Evolutionary conservation across 352 stramenopile genomes (phyloP).

Genomic region (Phytopythium cucurbitacearum): DNA sequence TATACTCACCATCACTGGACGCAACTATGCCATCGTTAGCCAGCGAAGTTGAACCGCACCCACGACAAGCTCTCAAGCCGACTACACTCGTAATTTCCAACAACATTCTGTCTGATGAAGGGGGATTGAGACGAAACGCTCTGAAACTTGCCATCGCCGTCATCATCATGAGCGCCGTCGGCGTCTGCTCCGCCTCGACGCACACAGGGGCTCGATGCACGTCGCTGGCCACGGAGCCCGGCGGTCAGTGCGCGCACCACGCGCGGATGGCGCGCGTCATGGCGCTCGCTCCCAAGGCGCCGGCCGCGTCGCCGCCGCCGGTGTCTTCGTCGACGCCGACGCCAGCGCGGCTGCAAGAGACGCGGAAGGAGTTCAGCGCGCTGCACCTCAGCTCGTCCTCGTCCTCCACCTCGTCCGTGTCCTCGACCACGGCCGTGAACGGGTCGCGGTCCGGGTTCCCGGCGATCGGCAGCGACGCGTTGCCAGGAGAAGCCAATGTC

Average conservation of each 20-base stretch:
- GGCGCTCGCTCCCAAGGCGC: slow-evolving; percentile 63
- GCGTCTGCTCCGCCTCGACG: slow-evolving; percentile 41
- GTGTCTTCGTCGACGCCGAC: background rate
- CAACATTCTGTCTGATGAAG: too few relatives aligned
- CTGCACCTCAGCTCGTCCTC: slow-evolving; percentile 1
- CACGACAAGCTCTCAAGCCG: background rate
- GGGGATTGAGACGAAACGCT: background rate
- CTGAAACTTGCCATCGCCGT: slow-evolving; percentile 1
- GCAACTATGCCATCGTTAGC: too few relatives aligned
- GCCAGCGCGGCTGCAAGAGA: background rate
- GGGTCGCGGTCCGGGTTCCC: background rate
- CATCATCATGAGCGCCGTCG: slow-evolving; percentile 4
- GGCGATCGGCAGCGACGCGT: slow-evolving; percentile 1
- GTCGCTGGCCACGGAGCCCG: slow-evolving; percentile 30
- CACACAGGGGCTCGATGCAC: slow-evolving; percentile 66
- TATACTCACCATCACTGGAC: too few relatives aligned
- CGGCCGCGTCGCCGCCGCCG: slow-evolving; percentile 10
- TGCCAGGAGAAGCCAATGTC: slow-evolving; percentile 42
- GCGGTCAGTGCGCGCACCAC: slow-evolving; percentile 69
- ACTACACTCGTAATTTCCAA: too few relatives aligned
- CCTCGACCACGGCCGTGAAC: background rate
- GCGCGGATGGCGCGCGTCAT: slow-evolving; percentile 76
- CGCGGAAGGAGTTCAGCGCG: slow-evolving; percentile 4
- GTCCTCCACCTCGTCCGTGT: slow-evolving; percentile 1
- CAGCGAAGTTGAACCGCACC: background rate